These are phyloP conservation scores for Serendipita indica DNA, from an alignment of 768 basidiomycete species.

Conservation along the genomic window DNA sequence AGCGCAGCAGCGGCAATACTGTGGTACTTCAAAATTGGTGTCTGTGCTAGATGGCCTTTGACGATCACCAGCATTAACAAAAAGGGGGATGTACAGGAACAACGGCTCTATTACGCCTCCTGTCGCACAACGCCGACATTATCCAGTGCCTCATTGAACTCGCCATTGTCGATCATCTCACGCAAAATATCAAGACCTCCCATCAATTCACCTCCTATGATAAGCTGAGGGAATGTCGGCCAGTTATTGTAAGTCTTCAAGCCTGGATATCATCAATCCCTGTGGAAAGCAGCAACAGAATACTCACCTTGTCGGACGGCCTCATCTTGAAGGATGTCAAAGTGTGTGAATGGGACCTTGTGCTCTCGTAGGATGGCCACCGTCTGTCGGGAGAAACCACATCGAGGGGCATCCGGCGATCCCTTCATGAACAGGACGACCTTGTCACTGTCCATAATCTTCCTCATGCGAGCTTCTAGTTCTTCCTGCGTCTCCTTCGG, in stretches of 20 bases:
- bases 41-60: too few species aligned
- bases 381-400: conserved; percentile 73
- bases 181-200: conserved; percentile 89
- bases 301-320: conserved; percentile 59
- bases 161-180: conserved; percentile 74
- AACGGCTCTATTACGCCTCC: too few species aligned
- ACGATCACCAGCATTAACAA: too few species aligned
- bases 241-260: conserved; percentile 70
- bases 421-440: conserved; percentile 92
- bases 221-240: conserved; percentile 81
- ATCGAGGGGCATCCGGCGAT: conserved; percentile 56
- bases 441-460: conserved; percentile 61
- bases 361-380: conserved; percentile 50
- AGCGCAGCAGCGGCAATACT: too few species aligned
- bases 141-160: conserved; percentile 40
- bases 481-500: conserved; percentile 46
- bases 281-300: not conserved
- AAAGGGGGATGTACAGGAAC: too few species aligned
- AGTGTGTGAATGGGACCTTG: conserved; percentile 51
- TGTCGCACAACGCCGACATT: not conserved
- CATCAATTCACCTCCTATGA: conserved; percentile 79
- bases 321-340: conserved; percentile 76
- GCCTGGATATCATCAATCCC: conserved; percentile 14
- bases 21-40: too few species aligned
- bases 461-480: conserved; percentile 45